These are phyloP conservation scores for Triticum monococcum DNA, from an alignment of 176 grass and related monocot species.

Conservation along the genomic window DNA sequence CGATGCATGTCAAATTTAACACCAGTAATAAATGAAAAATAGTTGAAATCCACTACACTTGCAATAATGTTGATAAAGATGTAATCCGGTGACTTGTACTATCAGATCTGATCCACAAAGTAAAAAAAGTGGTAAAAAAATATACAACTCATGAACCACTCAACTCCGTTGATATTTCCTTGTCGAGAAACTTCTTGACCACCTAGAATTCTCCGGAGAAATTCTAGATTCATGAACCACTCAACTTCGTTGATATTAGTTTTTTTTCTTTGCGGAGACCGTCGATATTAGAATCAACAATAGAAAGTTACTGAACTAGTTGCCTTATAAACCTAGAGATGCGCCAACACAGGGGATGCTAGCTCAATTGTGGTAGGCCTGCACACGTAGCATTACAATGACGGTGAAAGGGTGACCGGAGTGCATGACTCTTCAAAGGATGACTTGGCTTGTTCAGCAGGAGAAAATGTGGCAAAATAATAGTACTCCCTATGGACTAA, in stretches of 20 bases:
- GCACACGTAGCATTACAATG: not conserved
- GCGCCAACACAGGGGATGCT: not conserved
- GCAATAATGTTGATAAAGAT: no score
- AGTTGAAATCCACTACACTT: no score
- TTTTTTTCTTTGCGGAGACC: no score
- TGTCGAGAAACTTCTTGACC: not conserved
- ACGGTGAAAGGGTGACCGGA: not conserved
- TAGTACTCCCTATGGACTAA: no score
- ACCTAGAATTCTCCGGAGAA: not conserved
- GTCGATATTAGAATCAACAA: not conserved
- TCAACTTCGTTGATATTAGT: not conserved
- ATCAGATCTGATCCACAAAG: no score
- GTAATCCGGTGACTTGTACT: no score
- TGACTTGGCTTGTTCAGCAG: not conserved
- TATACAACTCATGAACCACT: no score
- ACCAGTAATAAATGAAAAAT: no score
- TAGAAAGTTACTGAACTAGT: not conserved
- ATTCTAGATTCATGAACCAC: not conserved
- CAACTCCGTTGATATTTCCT: no score
- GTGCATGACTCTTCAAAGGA: not conserved
- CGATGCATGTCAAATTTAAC: no score
- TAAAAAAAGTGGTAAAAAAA: no score
- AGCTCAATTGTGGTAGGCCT: not conserved
- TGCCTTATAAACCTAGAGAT: not conserved
- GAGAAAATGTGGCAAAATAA: not conserved